phyloP scores from a whole-genome alignment of 83 land plant genomes.

The Thuja plicata region DNA sequence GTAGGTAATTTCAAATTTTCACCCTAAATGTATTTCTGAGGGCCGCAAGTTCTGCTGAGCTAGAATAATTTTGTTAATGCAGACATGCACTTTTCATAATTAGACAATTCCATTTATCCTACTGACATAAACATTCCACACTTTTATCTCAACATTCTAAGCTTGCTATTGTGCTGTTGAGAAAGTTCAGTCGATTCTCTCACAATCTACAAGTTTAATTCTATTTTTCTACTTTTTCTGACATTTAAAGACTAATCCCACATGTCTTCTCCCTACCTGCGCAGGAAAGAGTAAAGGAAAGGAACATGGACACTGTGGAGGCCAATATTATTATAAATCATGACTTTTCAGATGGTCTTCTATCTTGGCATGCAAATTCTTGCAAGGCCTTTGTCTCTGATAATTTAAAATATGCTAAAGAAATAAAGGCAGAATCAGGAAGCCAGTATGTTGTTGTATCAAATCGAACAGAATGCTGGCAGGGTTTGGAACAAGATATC shows the following conservation, averaged over 20 bases:
- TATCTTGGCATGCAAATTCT: conserved; percentile 50
- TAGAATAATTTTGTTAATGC: not conserved
- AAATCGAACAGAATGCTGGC: conserved; percentile 59
- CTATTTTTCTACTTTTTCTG: not conserved
- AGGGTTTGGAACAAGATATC: conserved; percentile 74
- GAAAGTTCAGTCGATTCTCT: not conserved
- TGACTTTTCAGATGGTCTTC: conserved; percentile 49
- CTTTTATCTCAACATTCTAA: not conserved
- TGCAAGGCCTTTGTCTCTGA: conserved; percentile 45
- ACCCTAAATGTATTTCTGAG: not conserved
- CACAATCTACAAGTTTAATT: not conserved
- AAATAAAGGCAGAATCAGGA: conserved; percentile 25
- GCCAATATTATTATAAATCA: conserved; percentile 47
- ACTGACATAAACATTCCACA: not conserved
- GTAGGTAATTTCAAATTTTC: not conserved
- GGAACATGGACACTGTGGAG: not conserved
- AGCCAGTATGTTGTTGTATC: conserved; percentile 41
- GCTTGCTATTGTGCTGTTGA: not conserved
- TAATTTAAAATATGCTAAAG: conserved; percentile 17
- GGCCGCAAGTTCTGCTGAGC: not conserved
- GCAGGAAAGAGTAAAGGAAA: conserved; percentile 1
- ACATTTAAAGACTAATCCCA: not conserved
- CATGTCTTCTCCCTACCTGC: not conserved
- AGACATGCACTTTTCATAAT: not conserved
- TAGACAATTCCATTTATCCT: not conserved